Conservation (phyloP, 2,329 filamentous ascomycete genomes). For the Balansia obtecta region DNA sequence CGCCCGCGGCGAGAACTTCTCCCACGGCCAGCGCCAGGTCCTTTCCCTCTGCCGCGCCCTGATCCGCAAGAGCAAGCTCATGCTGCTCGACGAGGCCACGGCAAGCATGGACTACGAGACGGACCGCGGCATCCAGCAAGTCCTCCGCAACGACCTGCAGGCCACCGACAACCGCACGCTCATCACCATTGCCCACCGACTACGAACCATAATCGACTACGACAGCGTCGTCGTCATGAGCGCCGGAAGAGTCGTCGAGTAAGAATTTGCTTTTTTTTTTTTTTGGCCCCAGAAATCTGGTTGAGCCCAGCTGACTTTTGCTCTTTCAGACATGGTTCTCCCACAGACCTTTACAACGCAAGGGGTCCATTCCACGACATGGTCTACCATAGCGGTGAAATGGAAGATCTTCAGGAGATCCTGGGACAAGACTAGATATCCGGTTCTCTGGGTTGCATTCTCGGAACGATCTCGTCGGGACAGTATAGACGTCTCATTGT, state of each 20-base stretch:
- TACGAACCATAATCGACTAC: constrained; percentile 47
- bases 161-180: constrained; percentile 34
- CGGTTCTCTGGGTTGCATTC: neutral
- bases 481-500: neutral
- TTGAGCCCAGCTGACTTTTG: neutral
- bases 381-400: constrained; percentile 42
- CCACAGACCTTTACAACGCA: constrained; percentile 31
- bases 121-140: constrained; percentile 41
- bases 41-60: constrained; percentile 44
- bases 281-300: no score
- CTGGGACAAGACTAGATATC: constrained; percentile 12
- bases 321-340: constrained; percentile 29
- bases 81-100: constrained; percentile 47
- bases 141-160: constrained; percentile 36
- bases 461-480: neutral
- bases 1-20: constrained; percentile 42
- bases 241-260: constrained; percentile 40
- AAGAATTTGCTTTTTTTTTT: no score
- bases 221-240: constrained; percentile 46
- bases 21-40: constrained; percentile 45
- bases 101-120: constrained; percentile 48
- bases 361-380: constrained; percentile 40
- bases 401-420: constrained; percentile 29
- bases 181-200: constrained; percentile 44
- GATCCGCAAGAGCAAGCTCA: constrained; percentile 40